Percentiles rank a stretch among this genome's conserved stretches.
Evolutionary conservation across 2,329 filamentous ascomycete genomes (phyloP).

Genomic region (Diaporthe vexans): DNA sequence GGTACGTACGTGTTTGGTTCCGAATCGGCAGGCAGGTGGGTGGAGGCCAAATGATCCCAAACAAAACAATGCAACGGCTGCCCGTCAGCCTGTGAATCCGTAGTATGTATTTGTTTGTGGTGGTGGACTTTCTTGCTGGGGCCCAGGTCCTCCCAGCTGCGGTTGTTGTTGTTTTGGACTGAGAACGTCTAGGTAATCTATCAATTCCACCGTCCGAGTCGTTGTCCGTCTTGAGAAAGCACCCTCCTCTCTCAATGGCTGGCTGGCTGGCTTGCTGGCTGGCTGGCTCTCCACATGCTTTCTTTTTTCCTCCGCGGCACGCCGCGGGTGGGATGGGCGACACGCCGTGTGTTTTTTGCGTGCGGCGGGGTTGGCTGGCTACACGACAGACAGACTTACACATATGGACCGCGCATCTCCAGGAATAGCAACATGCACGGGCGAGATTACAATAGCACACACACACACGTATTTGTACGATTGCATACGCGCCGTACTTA

Average conservation of each 20-base stretch:
- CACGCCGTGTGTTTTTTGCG: background rate
- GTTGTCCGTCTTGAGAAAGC: too few relatives aligned
- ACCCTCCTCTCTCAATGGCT: background rate
- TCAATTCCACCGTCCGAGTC: too few relatives aligned
- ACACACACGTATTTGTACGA: background rate
- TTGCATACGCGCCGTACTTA: background rate
- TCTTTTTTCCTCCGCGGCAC: background rate
- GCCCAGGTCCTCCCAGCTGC: too few relatives aligned
- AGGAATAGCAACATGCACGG: background rate
- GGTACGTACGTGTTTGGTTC: background rate
- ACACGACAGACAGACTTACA: too few relatives aligned
- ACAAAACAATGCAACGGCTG: background rate
- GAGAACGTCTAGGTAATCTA: too few relatives aligned
- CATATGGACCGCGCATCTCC: background rate
- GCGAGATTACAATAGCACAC: too few relatives aligned
- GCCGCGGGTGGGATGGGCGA: background rate
- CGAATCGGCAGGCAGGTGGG: background rate
- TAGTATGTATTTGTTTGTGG: too few relatives aligned
- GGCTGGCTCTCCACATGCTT: too few relatives aligned
- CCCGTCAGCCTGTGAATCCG: background rate
- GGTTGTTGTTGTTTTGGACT: too few relatives aligned
- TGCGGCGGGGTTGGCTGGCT: background rate
- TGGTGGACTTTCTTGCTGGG: too few relatives aligned
- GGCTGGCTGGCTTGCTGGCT: too few relatives aligned
- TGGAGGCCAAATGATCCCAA: too few relatives aligned